These are phyloP conservation scores for Circinella umbellata DNA, from an alignment of 371 early-diverging fungal genomes.

Conservation along the genomic window DNA sequence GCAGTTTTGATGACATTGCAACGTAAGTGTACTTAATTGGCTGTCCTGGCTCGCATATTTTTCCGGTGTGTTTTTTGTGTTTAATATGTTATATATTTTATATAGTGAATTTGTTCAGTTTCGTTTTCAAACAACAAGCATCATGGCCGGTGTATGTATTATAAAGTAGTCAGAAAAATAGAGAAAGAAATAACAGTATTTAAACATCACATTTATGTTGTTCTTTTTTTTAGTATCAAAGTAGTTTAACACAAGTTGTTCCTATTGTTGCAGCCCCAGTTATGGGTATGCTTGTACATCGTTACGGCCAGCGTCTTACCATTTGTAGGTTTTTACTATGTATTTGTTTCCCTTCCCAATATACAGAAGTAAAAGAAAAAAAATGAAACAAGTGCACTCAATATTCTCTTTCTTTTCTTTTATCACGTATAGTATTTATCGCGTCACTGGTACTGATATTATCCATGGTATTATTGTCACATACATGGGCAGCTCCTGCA, in stretches of 20 bases:
- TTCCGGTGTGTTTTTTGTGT: no score
- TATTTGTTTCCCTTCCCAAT: not conserved
- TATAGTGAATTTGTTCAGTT: conserved; percentile 51
- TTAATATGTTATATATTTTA: not conserved
- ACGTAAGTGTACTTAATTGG: conserved; percentile 30
- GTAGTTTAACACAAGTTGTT: conserved; percentile 56
- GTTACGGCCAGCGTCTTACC: conserved; percentile 52
- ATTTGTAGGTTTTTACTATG: conserved; percentile 26
- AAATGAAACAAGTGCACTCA: not conserved
- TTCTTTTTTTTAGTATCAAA: conserved; percentile 44
- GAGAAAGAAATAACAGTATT: no score
- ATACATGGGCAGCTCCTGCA: conserved; percentile 42
- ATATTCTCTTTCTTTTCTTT: not conserved
- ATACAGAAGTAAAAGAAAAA: not conserved
- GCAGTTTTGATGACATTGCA: conserved; percentile 54
- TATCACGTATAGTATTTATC: conserved; percentile 29
- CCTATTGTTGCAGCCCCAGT: conserved; percentile 60
- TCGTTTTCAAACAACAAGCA: conserved; percentile 42
- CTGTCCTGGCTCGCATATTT: no score
- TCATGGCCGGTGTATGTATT: conserved; percentile 51
- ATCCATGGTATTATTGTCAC: conserved; percentile 40
- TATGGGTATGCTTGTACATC: conserved; percentile 58
- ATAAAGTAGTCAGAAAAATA: not conserved
- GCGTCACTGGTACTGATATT: conserved; percentile 40
- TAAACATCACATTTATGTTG: not conserved